Conservation (phyloP, 306 rosid species). For the Vigna nakashimae region DNA sequence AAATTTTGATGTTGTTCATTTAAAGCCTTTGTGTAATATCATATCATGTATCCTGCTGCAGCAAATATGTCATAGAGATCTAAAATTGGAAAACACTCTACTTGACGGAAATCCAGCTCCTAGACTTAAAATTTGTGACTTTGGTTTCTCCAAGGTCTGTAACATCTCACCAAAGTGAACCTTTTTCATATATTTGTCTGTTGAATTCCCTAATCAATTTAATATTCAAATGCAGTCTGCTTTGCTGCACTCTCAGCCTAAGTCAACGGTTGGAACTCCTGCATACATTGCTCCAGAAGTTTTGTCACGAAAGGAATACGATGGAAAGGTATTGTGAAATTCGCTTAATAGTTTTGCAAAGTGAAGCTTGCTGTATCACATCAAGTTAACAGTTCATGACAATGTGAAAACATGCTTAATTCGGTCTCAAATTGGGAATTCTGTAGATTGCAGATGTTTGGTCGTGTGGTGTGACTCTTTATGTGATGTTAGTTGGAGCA, state of each 20-base stretch:
- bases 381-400: neutral
- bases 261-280: slow-evolving; percentile 95
- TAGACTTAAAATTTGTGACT: slow-evolving; percentile 88
- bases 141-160: slow-evolving; percentile 92
- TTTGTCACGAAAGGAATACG: slow-evolving; percentile 76
- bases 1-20: neutral
- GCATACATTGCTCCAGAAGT: slow-evolving; percentile 96
- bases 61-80: slow-evolving; percentile 97
- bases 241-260: slow-evolving; percentile 86
- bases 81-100: slow-evolving; percentile 90
- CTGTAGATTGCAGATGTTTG: slow-evolving; percentile 93
- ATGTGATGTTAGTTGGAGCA: slow-evolving; percentile 90
- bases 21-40: slow-evolving; percentile 7
- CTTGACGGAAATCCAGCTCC: slow-evolving; percentile 90
- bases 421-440: slow-evolving; percentile 36
- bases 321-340: slow-evolving; percentile 76
- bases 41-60: slow-evolving; percentile 37
- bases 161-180: slow-evolving; percentile 27
- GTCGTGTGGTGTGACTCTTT: slow-evolving; percentile 95
- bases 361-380: neutral
- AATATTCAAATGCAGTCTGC: slow-evolving; percentile 64
- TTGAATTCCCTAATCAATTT: slow-evolving; percentile 1
- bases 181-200: slow-evolving; percentile 24
- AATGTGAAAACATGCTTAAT: slow-evolving; percentile 22
- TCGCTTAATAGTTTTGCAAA: neutral